phyloP scores from a whole-genome alignment of 768 basidiomycete genomes.

The Pulveroboletus sp. region DNA sequence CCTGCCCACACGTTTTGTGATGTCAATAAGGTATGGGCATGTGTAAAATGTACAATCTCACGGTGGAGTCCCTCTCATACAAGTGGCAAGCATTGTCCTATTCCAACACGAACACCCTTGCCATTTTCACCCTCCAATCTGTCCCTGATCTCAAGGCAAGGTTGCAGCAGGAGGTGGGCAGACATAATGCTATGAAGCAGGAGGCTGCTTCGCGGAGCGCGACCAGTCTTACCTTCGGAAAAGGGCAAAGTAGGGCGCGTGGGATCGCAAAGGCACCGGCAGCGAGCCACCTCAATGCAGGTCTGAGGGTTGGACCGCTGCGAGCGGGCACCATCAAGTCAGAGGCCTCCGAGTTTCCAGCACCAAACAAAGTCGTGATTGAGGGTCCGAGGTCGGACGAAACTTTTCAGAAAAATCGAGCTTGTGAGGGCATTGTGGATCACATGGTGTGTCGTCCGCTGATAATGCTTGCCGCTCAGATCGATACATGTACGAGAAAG shows the following conservation, averaged over 20 bases:
- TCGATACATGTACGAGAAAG: slow-evolving; percentile 94
- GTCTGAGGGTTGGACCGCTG: slow-evolving; percentile 14
- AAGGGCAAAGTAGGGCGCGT: slow-evolving; percentile 8
- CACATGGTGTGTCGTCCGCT: not conserved
- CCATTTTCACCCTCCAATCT: slow-evolving; percentile 45
- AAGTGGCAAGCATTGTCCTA: slow-evolving; percentile 61
- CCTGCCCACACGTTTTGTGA: slow-evolving; percentile 12
- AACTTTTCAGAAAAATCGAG: slow-evolving; percentile 38
- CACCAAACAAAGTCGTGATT: slow-evolving; percentile 29
- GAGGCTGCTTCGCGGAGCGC: slow-evolving; percentile 24
- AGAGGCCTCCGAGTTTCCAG: slow-evolving; percentile 16
- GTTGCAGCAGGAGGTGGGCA: slow-evolving; percentile 40
- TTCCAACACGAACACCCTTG: slow-evolving; percentile 28
- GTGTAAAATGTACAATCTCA: slow-evolving; percentile 57
- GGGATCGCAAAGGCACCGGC: not conserved
- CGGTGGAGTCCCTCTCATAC: slow-evolving; percentile 50
- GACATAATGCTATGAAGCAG: slow-evolving; percentile 30
- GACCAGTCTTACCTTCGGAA: slow-evolving; percentile 6
- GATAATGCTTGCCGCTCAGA: slow-evolving; percentile 36
- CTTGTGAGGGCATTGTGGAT: slow-evolving; percentile 44
- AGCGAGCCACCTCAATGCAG: slow-evolving; percentile 6
- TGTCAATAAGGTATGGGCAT: slow-evolving; percentile 49
- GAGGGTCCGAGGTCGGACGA: slow-evolving; percentile 29
- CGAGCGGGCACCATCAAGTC: slow-evolving; percentile 14
- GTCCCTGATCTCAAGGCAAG: slow-evolving; percentile 40